These are phyloP conservation scores for Xylariaceae sp. DNA, from an alignment of 2,329 filamentous ascomycete genomes.

Conservation along the genomic window DNA sequence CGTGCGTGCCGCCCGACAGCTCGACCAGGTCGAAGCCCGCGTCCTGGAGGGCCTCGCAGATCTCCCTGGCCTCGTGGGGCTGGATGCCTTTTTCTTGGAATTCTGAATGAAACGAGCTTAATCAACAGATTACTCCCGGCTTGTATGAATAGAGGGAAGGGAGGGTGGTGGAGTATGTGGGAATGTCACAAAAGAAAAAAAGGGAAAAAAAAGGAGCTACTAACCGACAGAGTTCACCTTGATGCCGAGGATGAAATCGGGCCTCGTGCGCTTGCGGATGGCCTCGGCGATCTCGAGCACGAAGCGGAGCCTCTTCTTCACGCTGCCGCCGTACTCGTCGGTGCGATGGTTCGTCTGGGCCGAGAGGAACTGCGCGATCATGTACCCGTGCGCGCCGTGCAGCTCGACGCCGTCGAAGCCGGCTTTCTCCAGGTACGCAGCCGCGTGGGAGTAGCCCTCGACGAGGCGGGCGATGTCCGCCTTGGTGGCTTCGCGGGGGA, in stretches of 20 bases:
- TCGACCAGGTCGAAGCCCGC: conserved; percentile 53
- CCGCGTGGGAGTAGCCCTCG: conserved; percentile 54
- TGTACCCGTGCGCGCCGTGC: conserved; percentile 50
- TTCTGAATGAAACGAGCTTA: conserved; percentile 19
- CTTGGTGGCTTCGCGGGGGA: conserved; percentile 47
- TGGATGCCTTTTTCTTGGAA: conserved; percentile 48
- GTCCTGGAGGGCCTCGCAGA: conserved; percentile 44
- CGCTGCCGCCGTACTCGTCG: conserved; percentile 43
- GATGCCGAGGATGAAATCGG: conserved; percentile 44
- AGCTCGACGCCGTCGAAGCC: conserved; percentile 52
- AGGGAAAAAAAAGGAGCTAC: not conserved
- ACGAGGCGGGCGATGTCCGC: conserved; percentile 53
- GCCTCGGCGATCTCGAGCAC: conserved; percentile 40
- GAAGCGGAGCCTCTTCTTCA: conserved; percentile 42
- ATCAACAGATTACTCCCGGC: no score
- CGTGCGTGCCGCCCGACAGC: conserved; percentile 54
- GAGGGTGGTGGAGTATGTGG: no score
- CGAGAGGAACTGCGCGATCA: conserved; percentile 49
- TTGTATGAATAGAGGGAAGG: no score
- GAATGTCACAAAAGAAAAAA: not conserved
- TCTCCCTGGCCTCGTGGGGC: conserved; percentile 42
- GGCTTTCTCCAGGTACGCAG: conserved; percentile 54
- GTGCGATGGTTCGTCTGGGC: conserved; percentile 45
- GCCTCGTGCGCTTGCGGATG: conserved; percentile 29
- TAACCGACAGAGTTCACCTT: conserved; percentile 51